Evolutionary conservation across 2,329 filamentous ascomycete genomes (phyloP).

Genomic region (Septoria petroselini): DNA sequence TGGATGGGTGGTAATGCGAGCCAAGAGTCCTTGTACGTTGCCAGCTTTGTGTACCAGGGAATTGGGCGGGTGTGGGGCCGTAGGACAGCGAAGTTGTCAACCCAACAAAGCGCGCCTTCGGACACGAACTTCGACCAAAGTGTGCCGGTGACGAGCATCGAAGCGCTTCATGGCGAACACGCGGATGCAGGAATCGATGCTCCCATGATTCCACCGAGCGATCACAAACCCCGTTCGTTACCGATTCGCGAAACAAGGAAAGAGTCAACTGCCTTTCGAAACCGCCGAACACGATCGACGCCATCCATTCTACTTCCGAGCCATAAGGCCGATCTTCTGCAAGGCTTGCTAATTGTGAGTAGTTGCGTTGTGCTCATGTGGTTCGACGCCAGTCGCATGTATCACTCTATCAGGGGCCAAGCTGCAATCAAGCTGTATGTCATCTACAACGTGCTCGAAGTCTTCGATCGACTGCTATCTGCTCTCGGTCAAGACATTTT

Average conservation of each 20-base stretch:
- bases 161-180: background rate
- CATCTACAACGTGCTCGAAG: constrained; percentile 96
- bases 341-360: constrained; percentile 80
- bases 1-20: constrained; percentile 74
- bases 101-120: background rate
- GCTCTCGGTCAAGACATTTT: constrained; percentile 94
- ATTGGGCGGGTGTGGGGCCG: constrained; percentile 71
- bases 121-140: background rate
- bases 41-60: constrained; percentile 74
- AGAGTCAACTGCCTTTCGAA: constrained; percentile 45
- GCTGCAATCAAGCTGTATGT: constrained; percentile 98
- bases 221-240: constrained; percentile 2
- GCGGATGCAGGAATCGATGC: background rate
- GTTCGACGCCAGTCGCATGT: constrained; percentile 95
- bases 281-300: constrained; percentile 75
- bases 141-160: too few relatives aligned
- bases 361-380: constrained; percentile 83
- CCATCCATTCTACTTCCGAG: constrained; percentile 81
- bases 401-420: constrained; percentile 93
- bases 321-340: constrained; percentile 92
- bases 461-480: constrained; percentile 82
- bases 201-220: background rate
- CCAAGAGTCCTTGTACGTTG: constrained; percentile 69
- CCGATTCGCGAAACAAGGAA: constrained; percentile 23
- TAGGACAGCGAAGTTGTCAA: constrained; percentile 19